Evolutionary conservation across 768 basidiomycete genomes (phyloP).

Genomic region (Tylopilus vinaceipallidus): DNA sequence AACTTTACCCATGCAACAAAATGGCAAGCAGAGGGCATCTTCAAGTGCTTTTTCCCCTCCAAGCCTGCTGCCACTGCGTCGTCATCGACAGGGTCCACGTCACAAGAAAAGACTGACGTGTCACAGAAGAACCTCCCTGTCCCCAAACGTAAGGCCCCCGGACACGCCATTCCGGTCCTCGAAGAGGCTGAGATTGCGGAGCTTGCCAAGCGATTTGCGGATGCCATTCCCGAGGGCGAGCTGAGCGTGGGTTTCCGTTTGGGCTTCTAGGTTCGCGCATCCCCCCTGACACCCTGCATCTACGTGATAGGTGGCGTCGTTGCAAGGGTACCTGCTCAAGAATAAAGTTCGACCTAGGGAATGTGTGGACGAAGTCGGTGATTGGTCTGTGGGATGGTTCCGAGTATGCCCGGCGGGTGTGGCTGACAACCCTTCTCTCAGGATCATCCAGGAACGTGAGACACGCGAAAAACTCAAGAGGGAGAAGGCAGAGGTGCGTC

Average conservation of each 20-base stretch:
- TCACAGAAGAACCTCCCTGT: slow-evolving; percentile 67
- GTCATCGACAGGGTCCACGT: slow-evolving; percentile 9
- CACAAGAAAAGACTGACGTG: slow-evolving; percentile 38
- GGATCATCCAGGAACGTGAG: slow-evolving; percentile 75
- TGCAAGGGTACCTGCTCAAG: slow-evolving; percentile 85
- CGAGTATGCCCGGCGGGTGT: slow-evolving; percentile 2
- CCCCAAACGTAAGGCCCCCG: slow-evolving; percentile 58
- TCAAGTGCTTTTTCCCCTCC: slow-evolving; percentile 91
- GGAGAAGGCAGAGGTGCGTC: slow-evolving; percentile 59
- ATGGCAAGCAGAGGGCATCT: slow-evolving; percentile 91
- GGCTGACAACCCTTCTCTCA: slow-evolving; percentile 22
- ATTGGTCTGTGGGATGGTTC: slow-evolving; percentile 51
- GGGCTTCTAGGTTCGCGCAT: not conserved
- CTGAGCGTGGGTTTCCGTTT: slow-evolving; percentile 60
- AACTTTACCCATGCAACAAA: slow-evolving; percentile 90
- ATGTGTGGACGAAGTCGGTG: slow-evolving; percentile 75
- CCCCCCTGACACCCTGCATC: not conserved
- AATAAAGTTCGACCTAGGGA: slow-evolving; percentile 89
- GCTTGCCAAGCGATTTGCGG: slow-evolving; percentile 80
- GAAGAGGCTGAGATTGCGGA: slow-evolving; percentile 73
- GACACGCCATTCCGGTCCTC: slow-evolving; percentile 64
- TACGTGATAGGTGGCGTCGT: slow-evolving; percentile 61
- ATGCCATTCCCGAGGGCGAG: slow-evolving; percentile 83
- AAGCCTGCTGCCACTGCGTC: slow-evolving; percentile 28
- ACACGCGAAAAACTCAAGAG: slow-evolving; percentile 82